Evolutionary conservation across 306 rosid genomes (phyloP), one percentile per base, ranked within the genome.

Genomic region (Rubus parviflorus): DNA sequence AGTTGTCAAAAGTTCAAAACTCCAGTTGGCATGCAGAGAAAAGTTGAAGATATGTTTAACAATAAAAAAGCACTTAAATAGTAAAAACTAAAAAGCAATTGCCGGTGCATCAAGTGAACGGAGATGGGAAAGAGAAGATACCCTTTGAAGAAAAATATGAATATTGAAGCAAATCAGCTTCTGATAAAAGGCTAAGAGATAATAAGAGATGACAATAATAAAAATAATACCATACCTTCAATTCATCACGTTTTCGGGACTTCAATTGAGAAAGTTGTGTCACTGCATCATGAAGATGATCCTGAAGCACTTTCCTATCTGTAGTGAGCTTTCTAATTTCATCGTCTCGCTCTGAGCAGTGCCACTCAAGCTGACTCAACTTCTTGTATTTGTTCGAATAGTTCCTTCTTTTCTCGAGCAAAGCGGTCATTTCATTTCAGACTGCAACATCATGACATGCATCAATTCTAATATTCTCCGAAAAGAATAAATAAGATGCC

Each of bases 331-430:
- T 96, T 70, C 52, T 78, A 15, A 84, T 85, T 81, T 89, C 96
- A 64, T 96, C 99, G 66, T 96, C 99, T 73, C 96, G 91, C 88
- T 96, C 99, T 38, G 99, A 89, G 77, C 96, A 97, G 54, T 83
- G 83, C 99, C 99, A 96, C 78, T 92, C 99, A 77, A 96, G 98
- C 93, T 96, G 99, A 82, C 96, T 93, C 99, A 71, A 88, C 81
- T 78, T 96, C 96, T 77, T 88, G 99, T 47, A 87, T 60, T 65
- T 85, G 99, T 61, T 92, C 98, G 41, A 80, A 81, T n/a, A 88
- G 89, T 80, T 89, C 98, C 89, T 91, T 96, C 86, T 84, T 92
- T 87, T 93, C 98, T 51, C 96, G 91, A 77, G 94, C 86, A 81
- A 86, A 91, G 43, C 92, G 89, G 77, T 96, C 99, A 81, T 81